Evolutionary conservation across 805 yeast genomes (phyloP).

Genomic region (Cyberlindnera galapagoensis): DNA sequence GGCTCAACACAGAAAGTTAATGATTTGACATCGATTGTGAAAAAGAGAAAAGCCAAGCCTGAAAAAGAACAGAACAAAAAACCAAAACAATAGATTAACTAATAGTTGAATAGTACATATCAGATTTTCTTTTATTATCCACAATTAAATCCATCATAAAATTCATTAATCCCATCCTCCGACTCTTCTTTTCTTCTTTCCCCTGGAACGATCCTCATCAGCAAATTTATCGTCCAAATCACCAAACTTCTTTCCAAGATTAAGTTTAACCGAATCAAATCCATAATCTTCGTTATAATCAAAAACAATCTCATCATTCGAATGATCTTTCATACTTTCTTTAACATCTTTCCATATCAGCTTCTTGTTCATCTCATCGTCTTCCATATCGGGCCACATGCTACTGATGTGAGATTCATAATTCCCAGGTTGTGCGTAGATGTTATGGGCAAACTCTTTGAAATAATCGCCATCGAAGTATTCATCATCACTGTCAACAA

Average conservation of each 20-base stretch:
- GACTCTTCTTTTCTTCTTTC: too few species aligned
- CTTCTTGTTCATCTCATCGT: too few species aligned
- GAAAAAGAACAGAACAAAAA: conserved; percentile 10
- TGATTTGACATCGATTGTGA: conserved; percentile 58
- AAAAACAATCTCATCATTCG: conserved; percentile 6
- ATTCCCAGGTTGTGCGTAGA: conserved; percentile 5
- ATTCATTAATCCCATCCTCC: too few species aligned
- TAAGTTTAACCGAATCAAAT: conserved; percentile 14
- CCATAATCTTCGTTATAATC: conserved; percentile 20
- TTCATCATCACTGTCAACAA: conserved; percentile 10
- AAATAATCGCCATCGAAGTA: conserved; percentile 18
- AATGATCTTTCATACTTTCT: background rate
- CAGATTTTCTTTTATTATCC: background rate
- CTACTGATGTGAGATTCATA: too few species aligned
- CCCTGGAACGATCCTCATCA: too few species aligned
- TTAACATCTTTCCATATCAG: conserved; percentile 4
- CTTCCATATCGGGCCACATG: too few species aligned
- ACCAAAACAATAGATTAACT: conserved; percentile 9
- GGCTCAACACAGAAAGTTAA: conserved; percentile 35
- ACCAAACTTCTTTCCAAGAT: conserved; percentile 1
- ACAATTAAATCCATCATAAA: too few species aligned
- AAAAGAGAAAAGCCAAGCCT: conserved; percentile 39
- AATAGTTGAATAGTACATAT: background rate
- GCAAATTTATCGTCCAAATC: background rate
- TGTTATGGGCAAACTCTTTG: conserved; percentile 13